Conservation (phyloP, 176 grass and related monocot species). For the Pontederia paniculata region DNA sequence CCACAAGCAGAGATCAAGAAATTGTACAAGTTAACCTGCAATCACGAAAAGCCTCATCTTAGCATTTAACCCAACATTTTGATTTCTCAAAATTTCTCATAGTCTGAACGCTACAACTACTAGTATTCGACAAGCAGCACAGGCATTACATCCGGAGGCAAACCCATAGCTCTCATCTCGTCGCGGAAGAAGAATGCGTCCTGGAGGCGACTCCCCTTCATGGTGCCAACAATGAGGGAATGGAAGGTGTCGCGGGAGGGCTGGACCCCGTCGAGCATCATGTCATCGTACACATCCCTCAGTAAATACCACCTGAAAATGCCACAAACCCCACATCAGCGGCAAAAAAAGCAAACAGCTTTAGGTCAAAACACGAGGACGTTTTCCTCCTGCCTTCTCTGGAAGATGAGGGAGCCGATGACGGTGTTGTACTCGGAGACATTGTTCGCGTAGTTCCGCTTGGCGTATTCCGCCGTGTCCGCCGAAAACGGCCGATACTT, state of each 20-base stretch:
- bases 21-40: slow-evolving; percentile 98
- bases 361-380: neutral
- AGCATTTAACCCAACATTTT: too few relatives aligned
- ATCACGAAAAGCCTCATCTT: neutral
- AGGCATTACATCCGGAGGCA: slow-evolving; percentile 65
- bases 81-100: too few relatives aligned
- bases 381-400: slow-evolving; percentile 40
- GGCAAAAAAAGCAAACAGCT: neutral
- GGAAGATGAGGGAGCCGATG: slow-evolving; percentile 66
- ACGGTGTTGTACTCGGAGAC: slow-evolving; percentile 89
- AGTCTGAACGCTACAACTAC: neutral
- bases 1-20: slow-evolving; percentile 93
- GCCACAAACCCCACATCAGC: neutral
- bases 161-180: slow-evolving; percentile 90
- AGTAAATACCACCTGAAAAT: slow-evolving; percentile 53
- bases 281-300: slow-evolving; percentile 87
- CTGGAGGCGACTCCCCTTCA: slow-evolving; percentile 83
- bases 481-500: slow-evolving; percentile 35
- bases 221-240: slow-evolving; percentile 72
- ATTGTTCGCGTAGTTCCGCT: slow-evolving; percentile 86
- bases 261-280: slow-evolving; percentile 93
- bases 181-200: slow-evolving; percentile 92
- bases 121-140: neutral
- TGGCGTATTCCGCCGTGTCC: slow-evolving; percentile 48
- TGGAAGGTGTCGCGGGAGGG: slow-evolving; percentile 80